Evolutionary conservation across 1,139 yeast species (phyloP).

Genomic region (Pneumocystis jirovecii): DNA sequence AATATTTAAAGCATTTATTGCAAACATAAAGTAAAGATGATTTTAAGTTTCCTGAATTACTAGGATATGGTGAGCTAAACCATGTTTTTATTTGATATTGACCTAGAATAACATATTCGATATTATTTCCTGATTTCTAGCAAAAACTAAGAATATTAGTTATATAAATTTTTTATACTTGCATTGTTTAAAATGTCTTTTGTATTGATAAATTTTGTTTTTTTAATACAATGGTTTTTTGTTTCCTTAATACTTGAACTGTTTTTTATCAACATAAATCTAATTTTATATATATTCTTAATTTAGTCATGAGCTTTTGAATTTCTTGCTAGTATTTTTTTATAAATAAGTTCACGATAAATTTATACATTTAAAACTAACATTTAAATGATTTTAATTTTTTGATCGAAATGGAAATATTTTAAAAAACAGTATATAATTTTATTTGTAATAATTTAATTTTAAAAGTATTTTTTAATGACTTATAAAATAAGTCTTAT

Average conservation of each 20-base stretch:
- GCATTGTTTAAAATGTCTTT: not conserved
- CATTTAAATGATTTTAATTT: too few species aligned
- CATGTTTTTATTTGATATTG: slow-evolving; percentile 1
- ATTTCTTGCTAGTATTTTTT: not conserved
- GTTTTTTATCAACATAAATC: not conserved
- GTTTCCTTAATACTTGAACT: not conserved
- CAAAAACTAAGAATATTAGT: not conserved
- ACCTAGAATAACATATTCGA: slow-evolving; percentile 1
- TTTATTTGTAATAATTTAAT: not conserved
- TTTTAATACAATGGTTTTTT: not conserved
- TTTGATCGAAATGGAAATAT: not conserved
- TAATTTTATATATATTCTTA: not conserved
- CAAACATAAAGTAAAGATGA: slow-evolving; percentile 1
- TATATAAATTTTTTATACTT: not conserved
- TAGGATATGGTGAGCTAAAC: not conserved
- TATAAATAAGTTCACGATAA: not conserved
- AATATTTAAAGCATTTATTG: slow-evolving; percentile 2
- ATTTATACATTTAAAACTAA: not conserved
- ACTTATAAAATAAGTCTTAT: not conserved
- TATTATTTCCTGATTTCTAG: not conserved
- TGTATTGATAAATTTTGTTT: not conserved
- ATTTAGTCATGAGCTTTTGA: not conserved
- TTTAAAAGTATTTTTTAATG: not conserved
- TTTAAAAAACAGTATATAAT: not conserved
- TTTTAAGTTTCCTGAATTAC: not conserved